phyloP scores from a whole-genome alignment of 331 rosid species.

The Saraca asoca region DNA sequence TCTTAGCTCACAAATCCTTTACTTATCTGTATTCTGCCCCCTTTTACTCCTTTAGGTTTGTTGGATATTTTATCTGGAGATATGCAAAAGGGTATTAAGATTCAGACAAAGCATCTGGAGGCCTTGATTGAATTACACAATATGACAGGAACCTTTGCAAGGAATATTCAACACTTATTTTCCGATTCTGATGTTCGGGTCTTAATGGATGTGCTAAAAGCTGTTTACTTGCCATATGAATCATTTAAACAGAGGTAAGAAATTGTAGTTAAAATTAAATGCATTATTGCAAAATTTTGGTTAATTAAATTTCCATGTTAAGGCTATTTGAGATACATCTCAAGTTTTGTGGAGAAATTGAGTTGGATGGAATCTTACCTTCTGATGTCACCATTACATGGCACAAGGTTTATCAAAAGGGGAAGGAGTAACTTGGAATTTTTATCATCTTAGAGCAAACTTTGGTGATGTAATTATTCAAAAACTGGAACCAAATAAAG shows the following conservation, averaged over 20 bases:
- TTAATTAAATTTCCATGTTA: conserved; percentile 11
- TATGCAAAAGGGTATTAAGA: conserved; percentile 94
- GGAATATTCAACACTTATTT: conserved; percentile 94
- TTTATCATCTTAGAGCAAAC: neutral
- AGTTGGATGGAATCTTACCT: conserved; percentile 15
- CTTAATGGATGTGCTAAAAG: conserved; percentile 76
- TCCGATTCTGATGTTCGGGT: conserved; percentile 72
- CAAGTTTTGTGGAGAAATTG: conserved; percentile 3
- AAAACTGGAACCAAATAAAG: too few relatives aligned
- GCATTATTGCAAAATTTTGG: neutral
- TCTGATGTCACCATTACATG: conserved; percentile 16
- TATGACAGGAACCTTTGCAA: conserved; percentile 87
- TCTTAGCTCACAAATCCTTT: conserved; percentile 30
- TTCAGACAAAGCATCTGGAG: conserved; percentile 88
- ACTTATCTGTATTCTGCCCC: neutral
- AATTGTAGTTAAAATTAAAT: conserved; percentile 20
- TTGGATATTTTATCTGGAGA: conserved; percentile 85
- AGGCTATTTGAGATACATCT: conserved; percentile 18
- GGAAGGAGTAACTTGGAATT: neutral
- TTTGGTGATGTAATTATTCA: neutral
- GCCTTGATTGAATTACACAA: conserved; percentile 90
- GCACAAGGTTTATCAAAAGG: neutral
- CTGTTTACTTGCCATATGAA: conserved; percentile 84
- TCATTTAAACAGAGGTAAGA: conserved; percentile 88
- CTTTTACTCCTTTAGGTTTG: conserved; percentile 56